These are phyloP conservation scores for Populus ilicifolia DNA, from an alignment of 345 rosid species.

Conservation along the genomic window DNA sequence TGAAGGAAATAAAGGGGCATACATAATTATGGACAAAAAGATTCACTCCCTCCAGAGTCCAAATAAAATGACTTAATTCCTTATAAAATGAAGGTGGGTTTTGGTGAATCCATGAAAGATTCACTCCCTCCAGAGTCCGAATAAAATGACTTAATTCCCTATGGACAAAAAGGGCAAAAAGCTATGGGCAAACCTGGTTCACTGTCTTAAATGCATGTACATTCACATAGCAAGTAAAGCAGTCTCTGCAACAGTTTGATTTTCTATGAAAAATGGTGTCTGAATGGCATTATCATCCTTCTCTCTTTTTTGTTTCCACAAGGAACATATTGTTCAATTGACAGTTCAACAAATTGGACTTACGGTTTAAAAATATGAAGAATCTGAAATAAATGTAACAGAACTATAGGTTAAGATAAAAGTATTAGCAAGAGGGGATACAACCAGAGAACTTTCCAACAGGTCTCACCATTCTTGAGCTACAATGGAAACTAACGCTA, in stretches of 20 bases:
- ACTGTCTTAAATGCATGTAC: neutral
- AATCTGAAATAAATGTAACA: slow-evolving; percentile 42
- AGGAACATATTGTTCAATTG: slow-evolving; percentile 65
- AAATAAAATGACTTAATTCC: too few relatives aligned
- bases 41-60: neutral
- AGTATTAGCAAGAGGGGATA: slow-evolving; percentile 10
- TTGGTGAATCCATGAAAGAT: neutral
- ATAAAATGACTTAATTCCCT: too few relatives aligned
- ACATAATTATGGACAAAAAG: too few relatives aligned
- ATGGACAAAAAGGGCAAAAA: too few relatives aligned
- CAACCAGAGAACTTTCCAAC: slow-evolving; percentile 8
- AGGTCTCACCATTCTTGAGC: slow-evolving; percentile 85
- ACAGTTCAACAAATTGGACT: slow-evolving; percentile 68
- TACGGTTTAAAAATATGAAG: slow-evolving; percentile 83
- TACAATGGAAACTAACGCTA: slow-evolving; percentile 83
- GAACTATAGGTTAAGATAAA: neutral
- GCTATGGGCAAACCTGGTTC: neutral
- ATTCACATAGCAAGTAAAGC: slow-evolving; percentile 40
- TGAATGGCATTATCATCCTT: slow-evolving; percentile 41
- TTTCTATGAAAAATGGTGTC: slow-evolving; percentile 42
- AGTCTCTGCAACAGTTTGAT: slow-evolving; percentile 46
- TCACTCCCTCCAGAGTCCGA: too few relatives aligned
- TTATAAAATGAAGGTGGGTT: too few relatives aligned
- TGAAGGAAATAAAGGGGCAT: too few relatives aligned
- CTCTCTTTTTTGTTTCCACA: slow-evolving; percentile 52